Base-by-base conservation (phyloP, 1,284 basidiomycete species). In the Rhodotorula sp. region DNA sequence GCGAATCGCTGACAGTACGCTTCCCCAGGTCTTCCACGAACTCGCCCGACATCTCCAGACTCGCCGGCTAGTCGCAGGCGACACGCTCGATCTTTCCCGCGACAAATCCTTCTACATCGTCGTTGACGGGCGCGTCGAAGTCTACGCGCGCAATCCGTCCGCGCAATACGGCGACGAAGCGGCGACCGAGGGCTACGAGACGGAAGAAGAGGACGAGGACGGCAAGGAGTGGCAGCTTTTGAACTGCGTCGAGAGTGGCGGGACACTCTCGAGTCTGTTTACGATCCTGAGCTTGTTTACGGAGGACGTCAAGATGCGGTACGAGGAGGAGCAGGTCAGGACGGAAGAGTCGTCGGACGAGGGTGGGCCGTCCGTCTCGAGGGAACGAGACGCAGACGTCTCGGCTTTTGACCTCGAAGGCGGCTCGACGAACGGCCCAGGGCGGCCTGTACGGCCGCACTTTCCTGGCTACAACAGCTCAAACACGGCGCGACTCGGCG, bases 51-150 rank as follows among this genome's bases (percentile, higher is more conserved):
- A 96, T 81, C 82, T 97, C 27, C 94, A 96, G 80, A 97, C 94
- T 0, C 85, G 92, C 71, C 84, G 93, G 27, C 83, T 97, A 36
- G 90, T 95, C 63, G 94, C 94, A 2, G 94, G 94, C 62, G 89
- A 96, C 79, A 92, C 89, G 60, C 84, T 94, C 70, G 89, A 90
- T n/a, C 85, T 97, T 9, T 91, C 95, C 76, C 87, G 81, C 49
- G 92, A 94, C 81, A 91, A 91, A 77, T 92, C 89, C 70, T 97
- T 97, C 80, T 97, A 95, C 81, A 95, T 92, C 79, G 94, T 97
- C 34, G 89, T 97, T 29, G 94, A 96, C 79, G 94, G 94, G 10
- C 89, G 78, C 56, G 83, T 83, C n/a, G 81, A 83, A 68, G 89
- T 93, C 1, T 94, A 89, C 78, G 91, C 92, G 53, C 44, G 55